phyloP scores from a whole-genome alignment of 2,329 filamentous ascomycete species.

The Cordyceps cicadae region DNA sequence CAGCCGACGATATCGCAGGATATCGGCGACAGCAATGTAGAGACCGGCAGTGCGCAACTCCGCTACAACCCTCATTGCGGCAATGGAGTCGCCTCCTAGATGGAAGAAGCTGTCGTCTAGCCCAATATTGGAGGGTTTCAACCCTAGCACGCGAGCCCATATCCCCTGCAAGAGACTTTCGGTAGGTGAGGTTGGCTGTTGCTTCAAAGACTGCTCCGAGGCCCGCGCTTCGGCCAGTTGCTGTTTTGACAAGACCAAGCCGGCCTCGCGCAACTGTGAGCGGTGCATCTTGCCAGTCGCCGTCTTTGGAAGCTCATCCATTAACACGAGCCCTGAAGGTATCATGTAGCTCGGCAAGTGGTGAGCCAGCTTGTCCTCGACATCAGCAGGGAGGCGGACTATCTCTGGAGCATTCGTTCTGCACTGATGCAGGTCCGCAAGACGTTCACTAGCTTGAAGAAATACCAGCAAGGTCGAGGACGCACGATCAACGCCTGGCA shows the following conservation, averaged over 20 bases:
- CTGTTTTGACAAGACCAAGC: background rate
- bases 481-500: background rate
- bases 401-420: too few species aligned
- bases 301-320: background rate
- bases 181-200: background rate
- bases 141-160: slow-evolving; percentile 1
- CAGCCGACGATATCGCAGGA: slow-evolving; percentile 13
- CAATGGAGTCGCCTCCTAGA: slow-evolving; percentile 36
- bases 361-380: background rate
- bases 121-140: slow-evolving; percentile 19
- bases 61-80: slow-evolving; percentile 30
- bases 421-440: background rate
- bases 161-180: background rate
- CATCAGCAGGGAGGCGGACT: background rate
- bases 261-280: background rate
- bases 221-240: too few species aligned
- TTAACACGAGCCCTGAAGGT: background rate
- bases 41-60: slow-evolving; percentile 26
- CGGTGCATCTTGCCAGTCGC: background rate
- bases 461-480: background rate
- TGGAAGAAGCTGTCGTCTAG: slow-evolving; percentile 36
- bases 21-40: slow-evolving; percentile 31
- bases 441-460: background rate
- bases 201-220: too few species aligned
- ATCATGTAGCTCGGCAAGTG: background rate